phyloP scores from a whole-genome alignment of 148 eudicot genomes.

The Silene conica region DNA sequence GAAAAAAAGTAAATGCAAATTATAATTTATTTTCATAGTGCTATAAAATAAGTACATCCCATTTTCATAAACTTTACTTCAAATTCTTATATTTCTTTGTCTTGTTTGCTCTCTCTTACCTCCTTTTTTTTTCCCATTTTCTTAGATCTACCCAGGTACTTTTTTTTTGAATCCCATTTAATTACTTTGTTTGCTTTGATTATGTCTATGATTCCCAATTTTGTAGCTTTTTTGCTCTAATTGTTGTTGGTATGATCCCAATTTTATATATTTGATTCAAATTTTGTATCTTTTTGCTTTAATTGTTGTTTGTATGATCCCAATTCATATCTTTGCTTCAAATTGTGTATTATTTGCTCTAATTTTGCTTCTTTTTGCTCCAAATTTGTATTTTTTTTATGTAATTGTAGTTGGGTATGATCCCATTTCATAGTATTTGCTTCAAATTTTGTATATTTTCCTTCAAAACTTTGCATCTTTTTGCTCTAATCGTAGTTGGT shows the following conservation, averaged over 20 bases:
- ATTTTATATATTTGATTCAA: background rate
- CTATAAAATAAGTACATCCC: background rate
- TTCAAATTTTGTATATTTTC: background rate
- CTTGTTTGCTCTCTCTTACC: background rate
- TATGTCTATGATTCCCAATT: background rate
- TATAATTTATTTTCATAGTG: background rate
- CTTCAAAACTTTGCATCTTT: background rate
- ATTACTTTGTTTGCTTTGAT: background rate
- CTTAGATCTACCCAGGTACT: constrained; percentile 30
- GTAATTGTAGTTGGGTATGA: background rate
- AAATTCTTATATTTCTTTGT: background rate
- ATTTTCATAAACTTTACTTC: background rate
- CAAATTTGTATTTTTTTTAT: background rate
- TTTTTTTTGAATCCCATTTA: background rate
- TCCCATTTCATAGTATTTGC: constrained; percentile 1
- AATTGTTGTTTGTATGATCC: background rate
- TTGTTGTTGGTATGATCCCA: too few relatives aligned
- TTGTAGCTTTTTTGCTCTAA: too few relatives aligned
- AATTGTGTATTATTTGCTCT: background rate
- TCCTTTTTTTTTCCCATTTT: constrained; percentile 13
- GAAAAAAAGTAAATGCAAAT: background rate
- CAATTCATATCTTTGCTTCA: background rate
- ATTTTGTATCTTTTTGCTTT: background rate
- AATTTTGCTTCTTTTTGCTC: background rate
- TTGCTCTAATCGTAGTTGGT: background rate